phyloP scores from a whole-genome alignment of 2,329 filamentous ascomycete genomes.

The Colletotrichum sp. region DNA sequence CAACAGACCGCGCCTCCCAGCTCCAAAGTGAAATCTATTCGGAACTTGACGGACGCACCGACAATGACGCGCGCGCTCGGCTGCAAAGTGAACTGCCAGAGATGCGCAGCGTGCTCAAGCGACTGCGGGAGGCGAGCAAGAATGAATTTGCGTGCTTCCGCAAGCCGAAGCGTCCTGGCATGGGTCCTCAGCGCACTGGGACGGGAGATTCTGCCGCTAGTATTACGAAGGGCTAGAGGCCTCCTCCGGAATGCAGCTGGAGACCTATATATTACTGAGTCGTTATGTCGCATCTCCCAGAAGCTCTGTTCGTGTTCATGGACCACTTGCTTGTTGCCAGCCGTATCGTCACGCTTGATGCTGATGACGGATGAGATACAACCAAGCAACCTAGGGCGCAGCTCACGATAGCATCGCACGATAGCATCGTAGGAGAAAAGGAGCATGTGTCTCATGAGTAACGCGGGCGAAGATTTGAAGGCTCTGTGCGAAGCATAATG shows the following conservation, averaged over 20 bases:
- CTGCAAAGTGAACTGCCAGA: constrained; percentile 89
- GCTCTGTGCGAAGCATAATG: not conserved
- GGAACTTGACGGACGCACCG: constrained; percentile 86
- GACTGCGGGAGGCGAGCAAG: constrained; percentile 78
- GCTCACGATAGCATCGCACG: not conserved
- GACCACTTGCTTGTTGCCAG: not conserved
- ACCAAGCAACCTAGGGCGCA: not conserved
- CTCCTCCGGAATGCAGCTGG: constrained; percentile 13
- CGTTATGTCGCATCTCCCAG: not conserved
- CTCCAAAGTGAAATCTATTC: constrained; percentile 91
- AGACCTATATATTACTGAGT: not conserved
- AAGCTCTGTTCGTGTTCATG: not conserved
- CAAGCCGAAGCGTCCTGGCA: constrained; percentile 58
- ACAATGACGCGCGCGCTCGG: constrained; percentile 79
- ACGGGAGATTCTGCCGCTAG: constrained; percentile 35
- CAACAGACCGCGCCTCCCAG: constrained; percentile 80
- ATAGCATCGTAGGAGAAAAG: not conserved
- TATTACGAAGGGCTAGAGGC: constrained; percentile 18
- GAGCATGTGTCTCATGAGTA: not conserved
- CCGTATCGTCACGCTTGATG: not conserved
- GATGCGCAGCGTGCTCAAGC: constrained; percentile 87
- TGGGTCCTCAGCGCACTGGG: constrained; percentile 35
- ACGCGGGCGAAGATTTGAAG: not conserved
- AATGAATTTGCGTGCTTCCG: constrained; percentile 89
- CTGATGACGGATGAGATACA: not conserved